phyloP scores from a whole-genome alignment of 495 filamentous ascomycete genomes.

The Penicillium robsamsonii region DNA sequence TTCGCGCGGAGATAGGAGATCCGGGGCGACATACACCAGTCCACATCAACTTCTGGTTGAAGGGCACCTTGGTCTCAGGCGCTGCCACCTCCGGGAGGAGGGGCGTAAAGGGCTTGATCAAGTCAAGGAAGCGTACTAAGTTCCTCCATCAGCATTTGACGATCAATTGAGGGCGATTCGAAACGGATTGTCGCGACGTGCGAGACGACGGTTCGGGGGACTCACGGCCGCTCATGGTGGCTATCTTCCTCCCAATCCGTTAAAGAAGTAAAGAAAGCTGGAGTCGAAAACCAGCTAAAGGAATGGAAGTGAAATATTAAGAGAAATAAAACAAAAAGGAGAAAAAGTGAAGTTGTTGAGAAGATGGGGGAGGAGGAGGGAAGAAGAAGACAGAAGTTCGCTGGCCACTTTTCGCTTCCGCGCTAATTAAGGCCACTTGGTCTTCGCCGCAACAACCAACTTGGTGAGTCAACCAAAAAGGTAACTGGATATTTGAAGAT shows the following conservation, averaged over 20 bases:
- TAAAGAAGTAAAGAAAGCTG: conserved; percentile 41
- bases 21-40: conserved; percentile 64
- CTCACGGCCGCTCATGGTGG: conserved; percentile 51
- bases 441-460: conserved; percentile 29
- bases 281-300: conserved; percentile 57
- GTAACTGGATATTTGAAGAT: not conserved
- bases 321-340: conserved; percentile 40
- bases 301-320: conserved; percentile 41
- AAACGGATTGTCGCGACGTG: conserved; percentile 32
- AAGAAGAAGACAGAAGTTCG: conserved; percentile 37
- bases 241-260: conserved; percentile 37
- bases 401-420: conserved; percentile 47
- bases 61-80: conserved; percentile 93
- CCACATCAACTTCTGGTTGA: conserved; percentile 99
- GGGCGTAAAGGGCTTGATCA: conserved; percentile 98
- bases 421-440: conserved; percentile 51
- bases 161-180: conserved; percentile 31
- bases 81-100: conserved; percentile 98
- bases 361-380: conserved; percentile 38
- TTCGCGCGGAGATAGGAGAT: conserved; percentile 8
- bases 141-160: conserved; percentile 19
- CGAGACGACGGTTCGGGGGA: conserved; percentile 24
- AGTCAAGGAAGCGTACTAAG: conserved; percentile 96
- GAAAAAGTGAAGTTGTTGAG: conserved; percentile 33
- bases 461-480: conserved; percentile 16